A percentile compares a stretch with the other conserved stretches of the same genome.
Conservation (phyloP, 257 asterid species). For the Solanum neorickii region DNA sequence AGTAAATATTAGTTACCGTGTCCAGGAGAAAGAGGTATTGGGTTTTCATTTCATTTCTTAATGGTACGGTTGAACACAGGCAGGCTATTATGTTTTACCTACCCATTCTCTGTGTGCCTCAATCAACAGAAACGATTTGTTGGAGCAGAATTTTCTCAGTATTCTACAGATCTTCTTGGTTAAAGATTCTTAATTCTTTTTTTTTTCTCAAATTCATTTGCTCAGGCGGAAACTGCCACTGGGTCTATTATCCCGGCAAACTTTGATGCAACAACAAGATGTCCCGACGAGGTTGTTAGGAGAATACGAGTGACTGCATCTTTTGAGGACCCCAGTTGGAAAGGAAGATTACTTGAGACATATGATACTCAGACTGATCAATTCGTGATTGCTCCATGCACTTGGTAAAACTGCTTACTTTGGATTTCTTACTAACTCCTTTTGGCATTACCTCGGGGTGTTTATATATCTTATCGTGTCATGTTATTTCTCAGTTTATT, state of each 20-base stretch:
- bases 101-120: neutral
- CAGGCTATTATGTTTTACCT: neutral
- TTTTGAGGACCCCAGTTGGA: slow-evolving; percentile 58
- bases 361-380: slow-evolving; percentile 52
- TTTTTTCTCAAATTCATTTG: slow-evolving; percentile 2
- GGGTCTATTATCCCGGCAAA: slow-evolving; percentile 67
- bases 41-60: neutral
- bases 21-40: neutral
- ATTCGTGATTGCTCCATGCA: slow-evolving; percentile 63
- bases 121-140: neutral
- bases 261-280: slow-evolving; percentile 58
- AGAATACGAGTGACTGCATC: slow-evolving; percentile 63
- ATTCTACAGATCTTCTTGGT: neutral
- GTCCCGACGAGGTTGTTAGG: slow-evolving; percentile 86
- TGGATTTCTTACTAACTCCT: neutral
- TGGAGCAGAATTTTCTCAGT: neutral
- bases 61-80: neutral
- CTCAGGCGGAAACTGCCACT: slow-evolving; percentile 54
- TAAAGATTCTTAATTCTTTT: neutral
- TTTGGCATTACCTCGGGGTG: neutral
- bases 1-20: neutral
- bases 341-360: slow-evolving; percentile 58
- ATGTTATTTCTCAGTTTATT: neutral
- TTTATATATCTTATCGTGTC: neutral
- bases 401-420: slow-evolving; percentile 38